Evolutionary conservation across 345 rosid species (phyloP).

Genomic region (Camelina laxa): DNA sequence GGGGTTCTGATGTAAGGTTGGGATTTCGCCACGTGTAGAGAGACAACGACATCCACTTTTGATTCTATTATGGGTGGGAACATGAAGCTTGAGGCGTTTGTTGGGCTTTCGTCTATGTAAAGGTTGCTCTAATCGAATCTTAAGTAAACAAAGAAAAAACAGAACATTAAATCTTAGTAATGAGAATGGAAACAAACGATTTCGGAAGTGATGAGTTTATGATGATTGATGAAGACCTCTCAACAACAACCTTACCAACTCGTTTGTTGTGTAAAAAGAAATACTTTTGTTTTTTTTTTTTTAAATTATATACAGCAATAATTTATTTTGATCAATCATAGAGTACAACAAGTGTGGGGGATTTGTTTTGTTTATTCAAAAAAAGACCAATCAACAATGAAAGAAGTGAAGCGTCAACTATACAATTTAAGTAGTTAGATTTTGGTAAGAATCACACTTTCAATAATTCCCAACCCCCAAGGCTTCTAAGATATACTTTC

Average conservation of each 20-base stretch:
- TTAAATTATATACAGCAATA: neutral
- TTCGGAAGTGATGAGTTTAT: neutral
- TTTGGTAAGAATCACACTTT: slow-evolving; percentile 25
- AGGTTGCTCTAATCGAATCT: slow-evolving; percentile 35
- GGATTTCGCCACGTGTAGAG: slow-evolving; percentile 40
- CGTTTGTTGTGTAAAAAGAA: slow-evolving; percentile 1
- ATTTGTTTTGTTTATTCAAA: neutral
- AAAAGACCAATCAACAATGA: slow-evolving; percentile 27
- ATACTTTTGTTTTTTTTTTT: neutral
- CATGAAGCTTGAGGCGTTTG: slow-evolving; percentile 27
- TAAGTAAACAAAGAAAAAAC: slow-evolving; percentile 17
- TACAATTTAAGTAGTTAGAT: neutral
- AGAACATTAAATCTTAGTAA: slow-evolving; percentile 19
- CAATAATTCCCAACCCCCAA: neutral
- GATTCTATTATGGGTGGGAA: slow-evolving; percentile 28
- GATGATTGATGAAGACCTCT: slow-evolving; percentile 29
- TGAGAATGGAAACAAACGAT: slow-evolving; percentile 27
- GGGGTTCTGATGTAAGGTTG: slow-evolving; percentile 35
- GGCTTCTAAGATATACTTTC: slow-evolving; percentile 40
- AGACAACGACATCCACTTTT: slow-evolving; percentile 22
- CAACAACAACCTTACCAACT: slow-evolving; percentile 36
- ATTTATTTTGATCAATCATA: slow-evolving; percentile 26
- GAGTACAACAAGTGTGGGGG: neutral
- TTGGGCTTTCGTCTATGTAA: slow-evolving; percentile 31
- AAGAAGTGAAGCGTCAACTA: slow-evolving; percentile 38